Conservation (phyloP, 2,329 filamentous ascomycete genomes). For the Monosporascus sp. region DNA sequence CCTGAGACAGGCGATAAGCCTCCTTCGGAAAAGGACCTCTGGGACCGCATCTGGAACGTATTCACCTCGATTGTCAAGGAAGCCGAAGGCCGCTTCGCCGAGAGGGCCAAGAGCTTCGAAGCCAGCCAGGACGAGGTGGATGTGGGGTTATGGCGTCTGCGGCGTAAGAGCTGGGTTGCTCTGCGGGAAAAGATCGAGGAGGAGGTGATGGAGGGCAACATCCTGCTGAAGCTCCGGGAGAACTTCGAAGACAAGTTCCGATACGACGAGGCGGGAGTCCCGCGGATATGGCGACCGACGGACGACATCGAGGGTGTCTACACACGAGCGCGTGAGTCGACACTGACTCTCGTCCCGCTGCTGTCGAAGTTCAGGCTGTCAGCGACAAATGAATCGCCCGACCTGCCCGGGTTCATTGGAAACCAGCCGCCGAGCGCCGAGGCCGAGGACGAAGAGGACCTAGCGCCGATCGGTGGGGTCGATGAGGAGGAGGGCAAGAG, state of each 20-base stretch:
- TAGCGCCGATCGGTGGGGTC: constrained; percentile 83
- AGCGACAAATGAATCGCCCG: constrained; percentile 68
- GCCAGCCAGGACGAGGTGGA: constrained; percentile 88
- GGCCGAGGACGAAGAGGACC: constrained; percentile 81
- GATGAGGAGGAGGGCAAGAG: constrained; percentile 94
- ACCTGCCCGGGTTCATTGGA: constrained; percentile 81
- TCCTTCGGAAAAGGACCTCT: constrained; percentile 73
- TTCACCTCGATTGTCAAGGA: constrained; percentile 80
- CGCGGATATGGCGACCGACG: constrained; percentile 90
- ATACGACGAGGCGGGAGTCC: constrained; percentile 91
- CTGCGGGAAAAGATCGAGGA: constrained; percentile 88
- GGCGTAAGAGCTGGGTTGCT: constrained; percentile 91
- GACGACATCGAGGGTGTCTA: constrained; percentile 97
- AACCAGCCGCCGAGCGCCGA: constrained; percentile 68
- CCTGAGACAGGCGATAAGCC: constrained; percentile 73
- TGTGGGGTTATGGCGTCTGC: constrained; percentile 84
- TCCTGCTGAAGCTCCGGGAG: constrained; percentile 89
- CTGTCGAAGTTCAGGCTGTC: constrained; percentile 77
- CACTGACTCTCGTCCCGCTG: constrained; percentile 82
- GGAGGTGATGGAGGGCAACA: constrained; percentile 96
- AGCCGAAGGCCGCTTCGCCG: constrained; percentile 78
- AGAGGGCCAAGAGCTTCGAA: constrained; percentile 88
- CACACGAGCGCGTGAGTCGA: constrained; percentile 86
- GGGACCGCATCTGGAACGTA: constrained; percentile 90
- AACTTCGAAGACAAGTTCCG: constrained; percentile 99